Conservation (phyloP, 2,329 filamentous ascomycete species). For the Graphium sp. region DNA sequence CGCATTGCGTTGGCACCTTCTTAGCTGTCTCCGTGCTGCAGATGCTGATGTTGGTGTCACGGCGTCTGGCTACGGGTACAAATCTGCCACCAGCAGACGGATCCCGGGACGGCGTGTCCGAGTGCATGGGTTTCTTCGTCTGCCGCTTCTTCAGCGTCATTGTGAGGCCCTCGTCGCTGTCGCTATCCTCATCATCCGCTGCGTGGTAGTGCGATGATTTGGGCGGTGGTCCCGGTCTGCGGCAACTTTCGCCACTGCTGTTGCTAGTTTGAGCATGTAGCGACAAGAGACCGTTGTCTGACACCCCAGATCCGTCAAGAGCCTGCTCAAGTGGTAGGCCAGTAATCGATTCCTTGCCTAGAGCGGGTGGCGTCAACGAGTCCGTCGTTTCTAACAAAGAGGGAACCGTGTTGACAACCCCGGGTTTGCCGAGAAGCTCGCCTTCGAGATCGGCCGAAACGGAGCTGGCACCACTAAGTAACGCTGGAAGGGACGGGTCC, state of each 20-base stretch:
- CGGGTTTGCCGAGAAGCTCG: slow-evolving; percentile 36
- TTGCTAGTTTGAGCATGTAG: too few relatives aligned
- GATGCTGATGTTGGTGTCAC: slow-evolving; percentile 6
- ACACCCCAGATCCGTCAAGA: slow-evolving; percentile 9
- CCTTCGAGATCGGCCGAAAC: slow-evolving; percentile 45
- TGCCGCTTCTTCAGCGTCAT: slow-evolving; percentile 5
- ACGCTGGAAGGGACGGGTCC: slow-evolving; percentile 44
- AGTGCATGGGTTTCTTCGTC: not conserved
- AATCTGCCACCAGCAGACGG: slow-evolving; percentile 3
- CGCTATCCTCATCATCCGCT: slow-evolving; percentile 6
- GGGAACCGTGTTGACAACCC: slow-evolving; percentile 20
- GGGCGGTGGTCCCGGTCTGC: slow-evolving; percentile 3
- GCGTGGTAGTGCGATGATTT: slow-evolving; percentile 4
- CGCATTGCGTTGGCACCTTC: too few relatives aligned
- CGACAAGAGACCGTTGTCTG: slow-evolving; percentile 13
- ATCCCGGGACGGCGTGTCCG: not conserved
- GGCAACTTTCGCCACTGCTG: not conserved
- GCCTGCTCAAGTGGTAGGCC: slow-evolving; percentile 28
- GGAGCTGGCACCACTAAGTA: slow-evolving; percentile 47
- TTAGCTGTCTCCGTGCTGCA: slow-evolving; percentile 7
- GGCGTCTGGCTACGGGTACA: slow-evolving; percentile 4
- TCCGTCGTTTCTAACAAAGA: slow-evolving; percentile 33
- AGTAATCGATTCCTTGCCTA: slow-evolving; percentile 25
- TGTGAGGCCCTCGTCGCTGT: slow-evolving; percentile 8
- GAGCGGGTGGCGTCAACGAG: slow-evolving; percentile 34